phyloP scores from a whole-genome alignment of 2,329 filamentous ascomycete genomes.

The Botrytis fabae region DNA sequence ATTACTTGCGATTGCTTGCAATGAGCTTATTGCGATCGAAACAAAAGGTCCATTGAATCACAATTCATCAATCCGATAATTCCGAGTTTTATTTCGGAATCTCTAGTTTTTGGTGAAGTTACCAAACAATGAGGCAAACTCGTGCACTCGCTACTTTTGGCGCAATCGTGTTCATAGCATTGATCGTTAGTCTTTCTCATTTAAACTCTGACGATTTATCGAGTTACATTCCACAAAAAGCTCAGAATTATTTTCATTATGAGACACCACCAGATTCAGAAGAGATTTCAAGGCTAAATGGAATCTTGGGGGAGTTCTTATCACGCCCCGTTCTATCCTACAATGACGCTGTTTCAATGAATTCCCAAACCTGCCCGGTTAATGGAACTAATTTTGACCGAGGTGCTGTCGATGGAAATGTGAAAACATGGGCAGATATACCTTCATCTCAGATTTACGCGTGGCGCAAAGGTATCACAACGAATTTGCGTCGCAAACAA shows the following conservation, averaged over 20 bases:
- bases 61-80: neutral
- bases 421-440: conserved; percentile 26
- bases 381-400: conserved; percentile 29
- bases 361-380: conserved; percentile 26
- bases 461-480: conserved; percentile 28
- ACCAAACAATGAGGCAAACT: conserved; percentile 10
- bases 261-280: neutral
- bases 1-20: neutral
- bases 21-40: neutral
- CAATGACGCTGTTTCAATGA: conserved; percentile 25
- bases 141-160: neutral
- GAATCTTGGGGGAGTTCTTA: conserved; percentile 17
- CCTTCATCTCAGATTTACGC: conserved; percentile 26
- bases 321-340: conserved; percentile 26
- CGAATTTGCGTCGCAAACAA: conserved; percentile 22
- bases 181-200: conserved; percentile 11
- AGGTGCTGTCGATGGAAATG: conserved; percentile 24
- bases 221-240: conserved; percentile 13
- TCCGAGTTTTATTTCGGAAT: neutral
- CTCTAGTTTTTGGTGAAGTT: neutral
- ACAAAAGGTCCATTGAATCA: neutral
- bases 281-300: conserved; percentile 6
- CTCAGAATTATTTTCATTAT: conserved; percentile 13
- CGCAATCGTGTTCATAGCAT: neutral
- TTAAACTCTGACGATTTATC: neutral